Percentiles rank a stretch among this genome's conserved stretches.
Evolutionary conservation across 2,329 filamentous ascomycete genomes (phyloP).

Genomic region (Ilyonectria sp.): DNA sequence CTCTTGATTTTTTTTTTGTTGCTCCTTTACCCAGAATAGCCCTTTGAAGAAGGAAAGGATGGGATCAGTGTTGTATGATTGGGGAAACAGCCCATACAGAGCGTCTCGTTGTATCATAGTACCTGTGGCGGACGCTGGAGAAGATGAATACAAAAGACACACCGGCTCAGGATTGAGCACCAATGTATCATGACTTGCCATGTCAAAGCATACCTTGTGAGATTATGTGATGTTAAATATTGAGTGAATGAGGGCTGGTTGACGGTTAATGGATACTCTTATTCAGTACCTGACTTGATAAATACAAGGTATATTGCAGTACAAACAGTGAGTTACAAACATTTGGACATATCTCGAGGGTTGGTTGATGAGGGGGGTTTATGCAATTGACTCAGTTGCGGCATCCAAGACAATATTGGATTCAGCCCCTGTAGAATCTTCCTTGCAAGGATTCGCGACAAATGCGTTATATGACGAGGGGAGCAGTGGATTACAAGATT

Average conservation of each 20-base stretch:
- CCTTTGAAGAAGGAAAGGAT: slow-evolving; percentile 26
- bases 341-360: too few species aligned
- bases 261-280: too few species aligned
- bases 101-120: slow-evolving; percentile 36
- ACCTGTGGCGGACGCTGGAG: slow-evolving; percentile 21
- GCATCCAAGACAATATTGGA: too few species aligned
- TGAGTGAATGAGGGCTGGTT: background rate
- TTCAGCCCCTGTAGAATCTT: too few species aligned
- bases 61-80: slow-evolving; percentile 40
- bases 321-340: too few species aligned
- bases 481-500: slow-evolving; percentile 2
- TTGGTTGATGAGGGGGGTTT: too few species aligned
- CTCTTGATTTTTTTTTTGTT: slow-evolving; percentile 19
- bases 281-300: too few species aligned
- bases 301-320: too few species aligned
- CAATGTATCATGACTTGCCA: background rate
- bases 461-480: too few species aligned
- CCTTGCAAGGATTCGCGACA: too few species aligned
- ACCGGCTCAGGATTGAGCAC: slow-evolving; percentile 35
- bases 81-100: slow-evolving; percentile 22
- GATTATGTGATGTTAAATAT: background rate
- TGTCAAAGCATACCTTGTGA: background rate
- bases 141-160: slow-evolving; percentile 30
- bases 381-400: too few species aligned
- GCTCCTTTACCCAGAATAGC: slow-evolving; percentile 9